These are phyloP conservation scores for Eucalyptus erythrocorys DNA, from an alignment of 345 rosid species.

Conservation along the genomic window DNA sequence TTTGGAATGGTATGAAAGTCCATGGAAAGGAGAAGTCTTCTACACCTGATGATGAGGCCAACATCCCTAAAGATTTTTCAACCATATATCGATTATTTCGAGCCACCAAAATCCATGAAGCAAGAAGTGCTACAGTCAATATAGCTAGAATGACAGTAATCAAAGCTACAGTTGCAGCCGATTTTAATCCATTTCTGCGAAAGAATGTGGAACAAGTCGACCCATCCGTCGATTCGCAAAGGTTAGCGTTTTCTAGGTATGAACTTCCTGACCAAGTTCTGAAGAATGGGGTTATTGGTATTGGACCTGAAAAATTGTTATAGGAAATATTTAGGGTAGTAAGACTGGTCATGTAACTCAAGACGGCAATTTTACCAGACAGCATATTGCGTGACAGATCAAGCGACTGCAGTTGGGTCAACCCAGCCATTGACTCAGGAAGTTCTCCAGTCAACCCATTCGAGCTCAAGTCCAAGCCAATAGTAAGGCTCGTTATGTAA, in stretches of 20 bases:
- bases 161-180: constrained; percentile 64
- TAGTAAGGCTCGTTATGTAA: constrained; percentile 64
- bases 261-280: constrained; percentile 54
- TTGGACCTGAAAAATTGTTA: constrained; percentile 89
- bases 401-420: constrained; percentile 82
- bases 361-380: constrained; percentile 52
- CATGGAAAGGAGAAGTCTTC: constrained; percentile 95
- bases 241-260: constrained; percentile 46
- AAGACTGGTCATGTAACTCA: constrained; percentile 81
- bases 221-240: constrained; percentile 65
- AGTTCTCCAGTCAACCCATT: constrained; percentile 59
- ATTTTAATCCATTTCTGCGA: constrained; percentile 33
- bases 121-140: constrained; percentile 42
- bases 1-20: constrained; percentile 94
- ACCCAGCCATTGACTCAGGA: constrained; percentile 48
- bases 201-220: constrained; percentile 53
- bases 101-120: constrained; percentile 49
- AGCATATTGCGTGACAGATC: constrained; percentile 73
- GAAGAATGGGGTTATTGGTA: constrained; percentile 83
- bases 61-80: constrained; percentile 36
- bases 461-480: constrained; percentile 69
- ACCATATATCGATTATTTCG: constrained; percentile 43
- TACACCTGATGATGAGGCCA: constrained; percentile 21
- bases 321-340: constrained; percentile 77
- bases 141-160: constrained; percentile 48